Evolutionary conservation across 768 basidiomycete species (phyloP).

Genomic region (Leccinum truebloodii): DNA sequence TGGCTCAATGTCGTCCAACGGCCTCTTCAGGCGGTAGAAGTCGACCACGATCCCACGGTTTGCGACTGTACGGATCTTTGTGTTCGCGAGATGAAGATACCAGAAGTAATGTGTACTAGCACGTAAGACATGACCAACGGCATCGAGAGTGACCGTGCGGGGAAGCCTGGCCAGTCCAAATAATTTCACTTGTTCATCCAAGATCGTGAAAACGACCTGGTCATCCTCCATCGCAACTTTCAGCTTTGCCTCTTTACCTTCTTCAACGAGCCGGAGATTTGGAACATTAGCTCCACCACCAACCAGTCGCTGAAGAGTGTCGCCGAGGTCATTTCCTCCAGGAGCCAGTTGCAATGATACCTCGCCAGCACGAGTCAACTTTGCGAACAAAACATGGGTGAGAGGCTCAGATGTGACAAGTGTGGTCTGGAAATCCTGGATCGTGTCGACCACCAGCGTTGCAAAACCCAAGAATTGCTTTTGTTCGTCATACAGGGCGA

Average conservation of each 20-base stretch:
- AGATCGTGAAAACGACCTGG: constrained; percentile 1
- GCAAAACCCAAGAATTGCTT: not conserved
- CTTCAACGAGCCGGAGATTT: not conserved
- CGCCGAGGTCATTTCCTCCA: not conserved
- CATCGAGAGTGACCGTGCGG: not conserved
- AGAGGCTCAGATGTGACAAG: not conserved
- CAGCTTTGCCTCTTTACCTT: constrained; percentile 1
- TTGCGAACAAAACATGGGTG: constrained; percentile 1
- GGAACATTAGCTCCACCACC: not conserved
- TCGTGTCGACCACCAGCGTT: not conserved
- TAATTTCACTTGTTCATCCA: not conserved
- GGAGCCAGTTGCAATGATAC: constrained; percentile 2
- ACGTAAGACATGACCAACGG: not conserved
- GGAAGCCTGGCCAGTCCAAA: not conserved
- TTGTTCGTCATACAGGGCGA: constrained; percentile 21
- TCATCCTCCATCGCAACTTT: not conserved
- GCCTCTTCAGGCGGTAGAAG: not conserved
- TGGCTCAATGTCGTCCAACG: not conserved
- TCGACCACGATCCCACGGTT: not conserved
- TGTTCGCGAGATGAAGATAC: not conserved
- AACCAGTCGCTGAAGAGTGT: not conserved
- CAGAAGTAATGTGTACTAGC: not conserved
- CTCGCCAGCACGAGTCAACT: not conserved
- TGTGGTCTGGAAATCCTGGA: constrained; percentile 18
- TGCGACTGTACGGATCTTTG: not conserved